Base-by-base conservation (phyloP, 2,329 filamentous ascomycete species). In the Fusarium sp. region DNA sequence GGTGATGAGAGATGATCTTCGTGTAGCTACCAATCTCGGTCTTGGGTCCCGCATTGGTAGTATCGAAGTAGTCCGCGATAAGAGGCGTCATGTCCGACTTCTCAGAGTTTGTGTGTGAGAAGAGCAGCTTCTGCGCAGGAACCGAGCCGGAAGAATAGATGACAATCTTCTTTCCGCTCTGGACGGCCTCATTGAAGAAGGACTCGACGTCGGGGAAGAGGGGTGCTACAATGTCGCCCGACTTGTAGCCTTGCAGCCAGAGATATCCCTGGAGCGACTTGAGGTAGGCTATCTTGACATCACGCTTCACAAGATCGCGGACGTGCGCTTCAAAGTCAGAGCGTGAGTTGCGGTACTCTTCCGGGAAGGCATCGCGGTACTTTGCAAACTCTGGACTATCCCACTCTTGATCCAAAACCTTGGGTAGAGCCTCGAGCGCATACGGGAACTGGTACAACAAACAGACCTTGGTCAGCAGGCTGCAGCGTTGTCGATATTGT, bases 121-220 rank as follows among this genome's bases (percentile, higher is more conserved):
- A 95, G 67, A 95, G 85, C 65, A 95, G 83, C 80, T 94, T 93
- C 83, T 96, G 93, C 15, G 93, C 93, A 21, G 90, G 85, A 7
- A 95, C 91, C 22, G 91, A 94, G 33, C 93, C 93, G 14, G 91
- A 94, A 6, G 91, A 94, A 81, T 94, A 96, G 75, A 96, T 94
- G 73, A 92, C 88, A 68, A 94, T 84, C 62, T 83, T 83, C 65
- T 88, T 82, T 26, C 85, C 86, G 31, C 82, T 78, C 17, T 79
- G 76, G 56, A 85, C 83, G 88, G 92, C 94, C 43, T 81, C 72
- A 54, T 82, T 79, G 66, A 94, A 82, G 67, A 86, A 85, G 10
- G 88, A 85, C n/a, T 87, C 82, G 19, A 95, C 92, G 75, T 96
- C 93, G 6, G 86, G 81, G 77, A 94, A 96, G 62, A 96, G 83